Evolutionary conservation across 1,284 basidiomycete genomes (phyloP).

Genomic region (Naganishia sp.): DNA sequence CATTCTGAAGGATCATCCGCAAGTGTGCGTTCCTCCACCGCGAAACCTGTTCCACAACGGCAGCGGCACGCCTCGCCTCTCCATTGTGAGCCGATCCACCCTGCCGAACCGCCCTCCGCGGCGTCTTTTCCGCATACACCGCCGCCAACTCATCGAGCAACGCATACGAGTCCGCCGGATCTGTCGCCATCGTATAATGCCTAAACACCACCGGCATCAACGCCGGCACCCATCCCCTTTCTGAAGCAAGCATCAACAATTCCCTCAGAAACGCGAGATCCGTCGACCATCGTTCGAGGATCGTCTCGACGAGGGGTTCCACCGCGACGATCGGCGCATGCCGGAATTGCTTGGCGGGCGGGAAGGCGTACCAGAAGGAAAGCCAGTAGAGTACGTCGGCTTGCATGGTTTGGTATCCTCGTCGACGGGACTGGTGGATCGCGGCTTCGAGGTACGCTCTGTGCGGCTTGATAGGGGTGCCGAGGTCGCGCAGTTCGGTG

Average conservation of each 20-base stretch:
- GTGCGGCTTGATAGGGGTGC: constrained; percentile 21
- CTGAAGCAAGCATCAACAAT: background rate
- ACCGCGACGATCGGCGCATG: background rate
- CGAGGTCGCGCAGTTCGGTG: constrained; percentile 9
- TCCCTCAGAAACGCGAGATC: constrained; percentile 6
- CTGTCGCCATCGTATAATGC: constrained; percentile 8
- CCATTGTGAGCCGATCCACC: background rate
- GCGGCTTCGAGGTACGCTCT: constrained; percentile 18
- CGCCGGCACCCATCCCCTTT: constrained; percentile 13
- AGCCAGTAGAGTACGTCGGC: constrained; percentile 3
- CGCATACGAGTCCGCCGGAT: constrained; percentile 7
- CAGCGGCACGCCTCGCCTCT: background rate
- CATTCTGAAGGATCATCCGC: constrained; percentile 11
- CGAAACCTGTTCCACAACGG: constrained; percentile 1
- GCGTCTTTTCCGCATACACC: constrained; percentile 1
- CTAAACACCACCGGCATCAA: constrained; percentile 13
- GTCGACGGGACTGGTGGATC: constrained; percentile 5
- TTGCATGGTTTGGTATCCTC: background rate
- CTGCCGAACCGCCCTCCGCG: background rate
- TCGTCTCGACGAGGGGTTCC: constrained; percentile 11
- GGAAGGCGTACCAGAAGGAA: constrained; percentile 4
- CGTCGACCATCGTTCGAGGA: constrained; percentile 13
- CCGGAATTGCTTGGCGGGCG: constrained; percentile 12
- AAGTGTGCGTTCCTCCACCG: constrained; percentile 17
- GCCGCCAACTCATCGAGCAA: constrained; percentile 15